These are phyloP conservation scores for Trichoderma asperelloides DNA, from an alignment of 495 filamentous ascomycete genomes.

Conservation along the genomic window DNA sequence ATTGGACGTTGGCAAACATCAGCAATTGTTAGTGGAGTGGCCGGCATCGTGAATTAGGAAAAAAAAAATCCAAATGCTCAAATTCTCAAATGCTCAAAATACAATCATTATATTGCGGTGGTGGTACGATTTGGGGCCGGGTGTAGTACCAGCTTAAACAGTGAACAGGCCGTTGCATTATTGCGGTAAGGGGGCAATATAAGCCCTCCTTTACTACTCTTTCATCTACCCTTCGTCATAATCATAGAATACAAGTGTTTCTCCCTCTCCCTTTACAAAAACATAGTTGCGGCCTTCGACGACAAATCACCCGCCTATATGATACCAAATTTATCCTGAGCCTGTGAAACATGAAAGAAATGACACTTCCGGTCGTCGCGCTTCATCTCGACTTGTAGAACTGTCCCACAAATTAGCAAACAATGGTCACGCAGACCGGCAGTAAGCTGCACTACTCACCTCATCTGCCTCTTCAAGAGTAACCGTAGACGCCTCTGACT, in stretches of 20 bases:
- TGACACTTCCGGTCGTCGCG: not conserved
- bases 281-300: not conserved
- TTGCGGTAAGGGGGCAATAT: not conserved
- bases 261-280: not conserved
- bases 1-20: not conserved
- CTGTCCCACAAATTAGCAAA: slow-evolving; percentile 8
- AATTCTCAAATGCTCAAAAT: too few relatives aligned
- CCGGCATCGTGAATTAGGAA: too few relatives aligned
- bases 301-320: not conserved
- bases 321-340: not conserved
- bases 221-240: not conserved
- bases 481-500: slow-evolving; percentile 53
- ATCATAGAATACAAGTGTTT: not conserved
- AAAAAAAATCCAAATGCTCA: too few relatives aligned
- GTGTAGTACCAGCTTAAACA: too few relatives aligned
- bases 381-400: slow-evolving; percentile 12
- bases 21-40: not conserved
- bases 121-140: too few relatives aligned
- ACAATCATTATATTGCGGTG: too few relatives aligned
- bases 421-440: not conserved
- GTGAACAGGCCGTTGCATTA: not conserved
- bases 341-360: not conserved
- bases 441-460: slow-evolving; percentile 27
- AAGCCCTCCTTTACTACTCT: not conserved
- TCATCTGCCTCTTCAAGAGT: slow-evolving; percentile 58